Percentiles rank a stretch among this genome's conserved stretches.
phyloP scores from a whole-genome alignment of 2,329 filamentous ascomycete species.

The Blastomyces emzantsi region DNA sequence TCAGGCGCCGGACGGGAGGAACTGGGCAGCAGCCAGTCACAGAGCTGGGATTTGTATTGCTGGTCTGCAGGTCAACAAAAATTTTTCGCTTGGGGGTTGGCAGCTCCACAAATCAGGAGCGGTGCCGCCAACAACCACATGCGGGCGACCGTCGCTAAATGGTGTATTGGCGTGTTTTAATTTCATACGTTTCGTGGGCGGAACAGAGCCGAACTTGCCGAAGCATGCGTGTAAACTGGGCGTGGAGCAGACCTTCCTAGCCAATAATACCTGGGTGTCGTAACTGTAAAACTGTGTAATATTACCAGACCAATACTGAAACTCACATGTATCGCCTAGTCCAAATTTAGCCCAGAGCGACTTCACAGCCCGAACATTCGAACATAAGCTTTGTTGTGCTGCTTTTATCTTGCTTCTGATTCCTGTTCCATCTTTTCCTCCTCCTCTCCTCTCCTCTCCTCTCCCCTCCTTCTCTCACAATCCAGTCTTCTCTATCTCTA shows the following conservation, averaged over 20 bases:
- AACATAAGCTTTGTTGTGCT: background rate
- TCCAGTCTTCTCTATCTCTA: constrained; percentile 26
- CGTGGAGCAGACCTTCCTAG: too few species aligned
- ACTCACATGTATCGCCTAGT: constrained; percentile 1
- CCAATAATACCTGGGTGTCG: background rate
- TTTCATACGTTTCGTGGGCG: background rate
- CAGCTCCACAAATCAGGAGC: constrained; percentile 2
- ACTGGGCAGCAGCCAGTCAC: constrained; percentile 12
- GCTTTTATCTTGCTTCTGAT: constrained; percentile 13
- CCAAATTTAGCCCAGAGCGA: background rate
- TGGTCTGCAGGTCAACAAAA: constrained; percentile 17
- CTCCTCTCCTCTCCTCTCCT: constrained; percentile 20
- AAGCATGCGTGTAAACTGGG: too few species aligned
- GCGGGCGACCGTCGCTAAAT: constrained; percentile 6
- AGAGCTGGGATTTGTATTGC: constrained; percentile 11
- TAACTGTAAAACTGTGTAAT: constrained; percentile 2
- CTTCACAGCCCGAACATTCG: background rate
- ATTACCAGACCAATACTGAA: background rate
- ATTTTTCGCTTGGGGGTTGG: constrained; percentile 11
- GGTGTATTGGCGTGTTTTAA: background rate
- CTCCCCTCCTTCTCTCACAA: constrained; percentile 26
- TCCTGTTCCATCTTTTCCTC: constrained; percentile 11
- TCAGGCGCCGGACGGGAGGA: constrained; percentile 7
- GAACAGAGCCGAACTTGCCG: background rate
- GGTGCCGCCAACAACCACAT: constrained; percentile 7